These are phyloP conservation scores for Pichia terricola DNA, from an alignment of 1,139 yeast species.

Conservation along the genomic window DNA sequence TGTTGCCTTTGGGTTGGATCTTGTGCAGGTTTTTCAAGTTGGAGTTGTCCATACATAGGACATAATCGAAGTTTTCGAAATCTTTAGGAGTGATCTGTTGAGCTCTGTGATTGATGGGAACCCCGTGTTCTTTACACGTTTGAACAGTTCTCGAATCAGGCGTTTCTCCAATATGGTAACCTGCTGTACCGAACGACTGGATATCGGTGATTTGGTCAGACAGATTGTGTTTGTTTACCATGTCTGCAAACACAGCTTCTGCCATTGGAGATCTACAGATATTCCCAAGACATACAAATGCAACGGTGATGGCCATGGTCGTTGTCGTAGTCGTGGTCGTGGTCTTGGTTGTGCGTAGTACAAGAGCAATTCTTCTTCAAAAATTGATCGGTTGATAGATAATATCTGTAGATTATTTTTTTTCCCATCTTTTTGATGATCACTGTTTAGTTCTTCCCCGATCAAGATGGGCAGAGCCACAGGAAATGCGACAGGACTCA, in stretches of 20 bases:
- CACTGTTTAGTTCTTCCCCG: too few species aligned
- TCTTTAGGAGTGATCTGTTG: conserved; percentile 57
- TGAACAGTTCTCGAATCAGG: conserved; percentile 71
- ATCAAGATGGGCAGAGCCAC: neutral
- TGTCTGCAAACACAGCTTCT: conserved; percentile 75
- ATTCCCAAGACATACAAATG: conserved; percentile 88
- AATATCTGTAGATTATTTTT: too few species aligned
- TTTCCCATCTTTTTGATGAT: too few species aligned
- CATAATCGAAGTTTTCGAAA: conserved; percentile 66
- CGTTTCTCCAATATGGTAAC: conserved; percentile 70
- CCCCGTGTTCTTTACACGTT: conserved; percentile 63
- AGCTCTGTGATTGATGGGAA: conserved; percentile 66
- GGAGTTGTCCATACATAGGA: conserved; percentile 76
- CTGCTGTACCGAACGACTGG: conserved; percentile 86
- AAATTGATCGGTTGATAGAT: neutral
- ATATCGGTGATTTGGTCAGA: conserved; percentile 37
- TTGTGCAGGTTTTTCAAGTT: conserved; percentile 52
- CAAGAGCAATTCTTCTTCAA: neutral
- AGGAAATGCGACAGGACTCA: neutral
- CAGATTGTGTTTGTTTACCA: conserved; percentile 42
- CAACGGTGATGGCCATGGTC: conserved; percentile 33
- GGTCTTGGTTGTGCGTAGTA: too few species aligned
- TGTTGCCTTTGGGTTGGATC: conserved; percentile 47
- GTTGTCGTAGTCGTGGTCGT: too few species aligned
- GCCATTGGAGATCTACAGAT: conserved; percentile 99